phyloP scores from a whole-genome alignment of 305 asterid species.

The Fraxinus baroniana region DNA sequence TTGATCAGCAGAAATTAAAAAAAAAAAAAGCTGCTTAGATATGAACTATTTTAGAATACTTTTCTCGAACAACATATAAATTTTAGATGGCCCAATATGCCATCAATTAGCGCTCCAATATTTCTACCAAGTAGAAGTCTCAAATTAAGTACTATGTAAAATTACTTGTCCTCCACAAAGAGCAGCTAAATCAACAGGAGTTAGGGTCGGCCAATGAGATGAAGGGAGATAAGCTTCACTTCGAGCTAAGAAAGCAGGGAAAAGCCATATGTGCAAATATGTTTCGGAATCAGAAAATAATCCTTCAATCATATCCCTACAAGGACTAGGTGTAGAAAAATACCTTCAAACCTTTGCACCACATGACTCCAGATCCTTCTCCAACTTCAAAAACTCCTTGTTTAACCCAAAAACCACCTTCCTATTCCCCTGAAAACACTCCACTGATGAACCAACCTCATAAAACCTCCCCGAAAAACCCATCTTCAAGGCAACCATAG shows the following conservation, averaged over 20 bases:
- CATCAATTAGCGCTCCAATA: background rate
- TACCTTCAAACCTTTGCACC: conserved; percentile 15
- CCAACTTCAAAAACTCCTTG: conserved; percentile 78
- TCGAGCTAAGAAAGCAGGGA: background rate
- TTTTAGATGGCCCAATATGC: background rate
- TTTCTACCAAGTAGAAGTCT: background rate
- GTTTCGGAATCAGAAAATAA: too few relatives aligned
- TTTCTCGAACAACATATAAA: background rate
- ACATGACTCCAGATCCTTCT: conserved; percentile 59
- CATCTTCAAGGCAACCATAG: too few relatives aligned
- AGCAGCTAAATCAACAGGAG: background rate
- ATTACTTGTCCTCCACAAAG: background rate
- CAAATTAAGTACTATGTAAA: background rate
- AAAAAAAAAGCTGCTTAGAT: background rate
- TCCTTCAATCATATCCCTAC: too few relatives aligned
- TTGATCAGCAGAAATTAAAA: too few relatives aligned
- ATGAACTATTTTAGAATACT: background rate
- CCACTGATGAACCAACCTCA: too few relatives aligned
- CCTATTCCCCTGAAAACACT: conserved; percentile 29
- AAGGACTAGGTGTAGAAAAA: too few relatives aligned
- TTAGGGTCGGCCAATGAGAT: background rate
- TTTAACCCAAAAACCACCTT: conserved; percentile 68
- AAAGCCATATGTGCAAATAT: background rate
- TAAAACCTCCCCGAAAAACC: too few relatives aligned
- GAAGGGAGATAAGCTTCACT: background rate